Evolutionary conservation across 148 eudicot species (phyloP).

Genomic region (Amaranthus cruentus): DNA sequence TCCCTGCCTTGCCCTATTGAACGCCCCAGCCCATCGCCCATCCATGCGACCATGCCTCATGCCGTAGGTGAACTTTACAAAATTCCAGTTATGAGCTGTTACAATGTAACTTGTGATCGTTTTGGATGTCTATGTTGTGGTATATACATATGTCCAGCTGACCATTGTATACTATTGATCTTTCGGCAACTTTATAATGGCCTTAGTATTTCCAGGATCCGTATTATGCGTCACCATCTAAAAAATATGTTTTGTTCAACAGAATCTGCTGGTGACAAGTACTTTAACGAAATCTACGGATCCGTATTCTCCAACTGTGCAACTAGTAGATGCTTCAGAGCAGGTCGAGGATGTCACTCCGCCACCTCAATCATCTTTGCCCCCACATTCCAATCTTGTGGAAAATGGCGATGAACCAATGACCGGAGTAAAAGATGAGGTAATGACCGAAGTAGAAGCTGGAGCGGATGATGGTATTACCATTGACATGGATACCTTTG

Average conservation of each 20-base stretch:
- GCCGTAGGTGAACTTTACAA: no score
- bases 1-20: no score
- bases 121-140: neutral
- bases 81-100: neutral
- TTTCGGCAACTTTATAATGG: no score
- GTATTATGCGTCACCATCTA: no score
- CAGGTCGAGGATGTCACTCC: slow-evolving; percentile 22
- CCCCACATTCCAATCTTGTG: slow-evolving; percentile 25
- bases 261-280: slow-evolving; percentile 81
- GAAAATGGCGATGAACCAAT: slow-evolving; percentile 51
- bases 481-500: slow-evolving; percentile 50
- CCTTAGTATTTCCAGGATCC: no score
- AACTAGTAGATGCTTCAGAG: slow-evolving; percentile 34
- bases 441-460: slow-evolving; percentile 54
- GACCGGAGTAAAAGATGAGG: slow-evolving; percentile 48
- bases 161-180: neutral
- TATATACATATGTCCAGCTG: neutral
- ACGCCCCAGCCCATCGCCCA: no score
- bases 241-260: slow-evolving; percentile 2
- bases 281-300: slow-evolving; percentile 53
- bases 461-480: slow-evolving; percentile 45
- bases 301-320: slow-evolving; percentile 41
- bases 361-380: slow-evolving; percentile 7
- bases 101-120: neutral
- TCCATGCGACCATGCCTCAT: no score